A percentile compares a stretch with the other conserved stretches of the same genome.
phyloP scores from a whole-genome alignment of 495 filamentous ascomycete genomes.

The Penicillium ochrochloron region DNA sequence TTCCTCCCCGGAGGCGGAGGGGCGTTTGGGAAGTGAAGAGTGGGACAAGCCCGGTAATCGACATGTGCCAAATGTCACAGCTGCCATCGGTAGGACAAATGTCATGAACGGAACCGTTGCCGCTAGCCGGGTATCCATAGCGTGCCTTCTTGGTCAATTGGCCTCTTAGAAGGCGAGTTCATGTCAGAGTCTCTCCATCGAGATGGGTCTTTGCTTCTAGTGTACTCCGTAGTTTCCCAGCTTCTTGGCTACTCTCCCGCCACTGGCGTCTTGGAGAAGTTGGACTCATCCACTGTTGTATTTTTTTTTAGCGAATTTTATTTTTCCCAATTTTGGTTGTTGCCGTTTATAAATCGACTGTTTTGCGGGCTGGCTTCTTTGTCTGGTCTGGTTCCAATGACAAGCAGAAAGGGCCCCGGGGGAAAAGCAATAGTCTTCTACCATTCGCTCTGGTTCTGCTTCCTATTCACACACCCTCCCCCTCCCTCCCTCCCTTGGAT shows the following conservation, averaged over 20 bases:
- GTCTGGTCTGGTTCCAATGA: slow-evolving; percentile 35
- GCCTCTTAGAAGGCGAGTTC: neutral
- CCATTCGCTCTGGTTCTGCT: slow-evolving; percentile 9
- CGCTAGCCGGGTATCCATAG: slow-evolving; percentile 6
- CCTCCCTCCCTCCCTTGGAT: neutral
- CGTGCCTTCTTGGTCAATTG: slow-evolving; percentile 1
- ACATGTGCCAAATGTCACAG: slow-evolving; percentile 7
- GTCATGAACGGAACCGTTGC: slow-evolving; percentile 13
- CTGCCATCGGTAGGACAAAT: slow-evolving; percentile 10
- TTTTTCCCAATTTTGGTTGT: slow-evolving; percentile 10
- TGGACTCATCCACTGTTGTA: slow-evolving; percentile 2
- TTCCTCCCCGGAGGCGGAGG: neutral
- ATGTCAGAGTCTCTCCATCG: neutral
- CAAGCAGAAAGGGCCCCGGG: slow-evolving; percentile 19
- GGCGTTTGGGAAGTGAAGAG: neutral
- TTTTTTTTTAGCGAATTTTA: neutral
- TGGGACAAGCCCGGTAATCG: slow-evolving; percentile 7
- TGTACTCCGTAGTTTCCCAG: slow-evolving; percentile 3
- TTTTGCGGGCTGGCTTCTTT: slow-evolving; percentile 26
- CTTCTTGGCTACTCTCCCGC: neutral
- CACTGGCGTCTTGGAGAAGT: slow-evolving; percentile 8
- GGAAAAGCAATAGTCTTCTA: slow-evolving; percentile 3
- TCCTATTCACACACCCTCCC: neutral
- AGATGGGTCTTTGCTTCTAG: neutral
- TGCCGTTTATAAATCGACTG: slow-evolving; percentile 32